Evolutionary conservation across 1,284 basidiomycete species (phyloP).

Genomic region (Apiotrichum gamsii): DNA sequence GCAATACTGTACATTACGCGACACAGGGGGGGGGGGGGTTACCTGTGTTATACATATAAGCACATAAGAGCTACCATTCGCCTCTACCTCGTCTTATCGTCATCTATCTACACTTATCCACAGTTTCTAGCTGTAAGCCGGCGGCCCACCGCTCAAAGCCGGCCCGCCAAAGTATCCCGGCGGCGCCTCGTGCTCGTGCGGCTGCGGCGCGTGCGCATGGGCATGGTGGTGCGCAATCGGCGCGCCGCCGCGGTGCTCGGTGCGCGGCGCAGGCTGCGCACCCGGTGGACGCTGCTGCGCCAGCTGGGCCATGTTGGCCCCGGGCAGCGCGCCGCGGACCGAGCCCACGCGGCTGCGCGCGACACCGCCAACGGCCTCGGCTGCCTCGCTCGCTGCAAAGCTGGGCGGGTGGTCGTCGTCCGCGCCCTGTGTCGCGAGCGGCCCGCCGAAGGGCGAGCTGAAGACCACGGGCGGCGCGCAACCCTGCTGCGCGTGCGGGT

Average conservation of each 20-base stretch:
- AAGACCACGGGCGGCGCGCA: no score
- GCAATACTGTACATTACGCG: no score
- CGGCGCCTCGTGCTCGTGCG: slow-evolving; percentile 22
- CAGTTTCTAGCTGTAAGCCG: slow-evolving; percentile 23
- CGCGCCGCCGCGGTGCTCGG: no score
- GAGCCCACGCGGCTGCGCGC: slow-evolving; percentile 11
- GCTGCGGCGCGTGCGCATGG: background rate
- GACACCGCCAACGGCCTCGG: slow-evolving; percentile 26
- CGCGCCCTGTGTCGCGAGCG: background rate
- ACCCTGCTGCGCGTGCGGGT: background rate
- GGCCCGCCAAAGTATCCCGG: slow-evolving; percentile 35
- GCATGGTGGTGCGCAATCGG: no score
- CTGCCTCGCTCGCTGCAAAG: slow-evolving; percentile 44
- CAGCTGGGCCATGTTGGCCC: no score
- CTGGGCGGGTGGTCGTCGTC: slow-evolving; percentile 31
- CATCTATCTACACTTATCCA: no score
- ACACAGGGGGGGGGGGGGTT: no score
- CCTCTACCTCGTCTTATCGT: no score
- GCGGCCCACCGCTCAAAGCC: slow-evolving; percentile 21
- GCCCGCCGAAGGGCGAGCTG: background rate
- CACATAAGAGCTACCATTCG: no score
- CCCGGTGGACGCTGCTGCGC: background rate
- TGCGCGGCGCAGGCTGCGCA: no score
- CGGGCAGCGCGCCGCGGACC: background rate
- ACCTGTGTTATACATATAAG: no score